Evolutionary conservation across 2,329 filamentous ascomycete genomes (phyloP).

Genomic region (Atkinsonella texensis): DNA sequence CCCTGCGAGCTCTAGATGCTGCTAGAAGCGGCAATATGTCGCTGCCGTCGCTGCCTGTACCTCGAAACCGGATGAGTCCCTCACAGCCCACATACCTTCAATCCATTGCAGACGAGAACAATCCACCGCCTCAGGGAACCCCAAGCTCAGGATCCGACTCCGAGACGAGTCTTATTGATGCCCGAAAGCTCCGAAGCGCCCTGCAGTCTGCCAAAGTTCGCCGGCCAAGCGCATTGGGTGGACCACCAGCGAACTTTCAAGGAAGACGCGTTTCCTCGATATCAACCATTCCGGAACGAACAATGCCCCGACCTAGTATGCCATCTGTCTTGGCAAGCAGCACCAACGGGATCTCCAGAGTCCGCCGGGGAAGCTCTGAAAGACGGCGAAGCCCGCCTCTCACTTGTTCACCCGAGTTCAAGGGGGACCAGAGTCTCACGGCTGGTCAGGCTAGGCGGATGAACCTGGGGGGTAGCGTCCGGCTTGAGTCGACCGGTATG

Average conservation of each 20-base stretch:
- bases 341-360: constrained; percentile 43
- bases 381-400: constrained; percentile 41
- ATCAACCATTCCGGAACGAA: constrained; percentile 18
- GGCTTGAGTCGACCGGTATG: constrained; percentile 15
- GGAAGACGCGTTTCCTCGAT: constrained; percentile 35
- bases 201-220: constrained; percentile 38
- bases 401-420: constrained; percentile 35
- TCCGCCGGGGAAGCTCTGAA: constrained; percentile 38
- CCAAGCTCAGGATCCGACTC: constrained; percentile 33
- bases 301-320: constrained; percentile 22
- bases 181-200: constrained; percentile 42
- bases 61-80: constrained; percentile 11
- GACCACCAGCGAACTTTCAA: constrained; percentile 20
- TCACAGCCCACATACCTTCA: constrained; percentile 15
- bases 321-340: constrained; percentile 33
- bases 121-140: constrained; percentile 28
- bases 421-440: constrained; percentile 31
- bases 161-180: constrained; percentile 38
- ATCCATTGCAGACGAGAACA: constrained; percentile 38
- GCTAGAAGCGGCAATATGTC: constrained; percentile 39
- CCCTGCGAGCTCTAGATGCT: constrained; percentile 38
- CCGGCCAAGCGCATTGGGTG: constrained; percentile 26
- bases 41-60: constrained; percentile 24
- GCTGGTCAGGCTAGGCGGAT: constrained; percentile 45
- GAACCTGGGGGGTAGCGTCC: constrained; percentile 36